Evolutionary conservation across 2,329 filamentous ascomycete species (phyloP).

Genomic region (Hawksworthiomyces lignivorus): DNA sequence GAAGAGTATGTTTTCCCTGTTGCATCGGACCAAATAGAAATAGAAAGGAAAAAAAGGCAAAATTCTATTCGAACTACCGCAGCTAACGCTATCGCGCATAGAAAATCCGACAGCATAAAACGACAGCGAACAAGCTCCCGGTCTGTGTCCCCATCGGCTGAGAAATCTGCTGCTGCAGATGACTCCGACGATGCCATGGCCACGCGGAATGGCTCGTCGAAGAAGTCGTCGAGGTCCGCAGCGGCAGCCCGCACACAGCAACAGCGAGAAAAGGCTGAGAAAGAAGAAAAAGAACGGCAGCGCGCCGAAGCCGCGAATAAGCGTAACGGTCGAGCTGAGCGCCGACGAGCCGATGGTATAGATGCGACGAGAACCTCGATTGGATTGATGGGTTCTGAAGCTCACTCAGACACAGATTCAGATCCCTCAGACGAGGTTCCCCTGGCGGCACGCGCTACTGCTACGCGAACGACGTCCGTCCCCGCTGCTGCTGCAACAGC

Average conservation of each 20-base stretch:
- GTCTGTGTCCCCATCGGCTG: slow-evolving; percentile 53
- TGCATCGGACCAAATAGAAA: background rate
- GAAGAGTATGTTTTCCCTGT: slow-evolving; percentile 68
- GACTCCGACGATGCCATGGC: slow-evolving; percentile 66
- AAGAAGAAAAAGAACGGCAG: slow-evolving; percentile 67
- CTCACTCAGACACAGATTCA: slow-evolving; percentile 50
- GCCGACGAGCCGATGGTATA: slow-evolving; percentile 73
- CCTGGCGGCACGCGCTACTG: slow-evolving; percentile 33
- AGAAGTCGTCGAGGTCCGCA: slow-evolving; percentile 49
- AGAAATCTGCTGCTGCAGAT: slow-evolving; percentile 43
- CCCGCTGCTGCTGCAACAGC: slow-evolving; percentile 12
- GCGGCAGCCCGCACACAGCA: slow-evolving; percentile 23
- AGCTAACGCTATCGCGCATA: slow-evolving; percentile 28
- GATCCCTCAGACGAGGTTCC: slow-evolving; percentile 63
- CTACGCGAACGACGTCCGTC: slow-evolving; percentile 18
- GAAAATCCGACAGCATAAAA: slow-evolving; percentile 65
- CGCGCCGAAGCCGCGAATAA: slow-evolving; percentile 69
- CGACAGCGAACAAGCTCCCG: slow-evolving; percentile 76
- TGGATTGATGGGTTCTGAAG: slow-evolving; percentile 23
- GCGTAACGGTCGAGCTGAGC: slow-evolving; percentile 73
- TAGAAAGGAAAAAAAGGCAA: background rate
- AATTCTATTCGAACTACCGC: no score
- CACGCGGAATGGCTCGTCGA: slow-evolving; percentile 41
- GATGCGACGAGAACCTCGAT: slow-evolving; percentile 10
- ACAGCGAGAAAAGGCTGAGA: slow-evolving; percentile 56